Base-by-base conservation (phyloP, 805 yeast species). In the Wilhelminamyces savonicus region DNA sequence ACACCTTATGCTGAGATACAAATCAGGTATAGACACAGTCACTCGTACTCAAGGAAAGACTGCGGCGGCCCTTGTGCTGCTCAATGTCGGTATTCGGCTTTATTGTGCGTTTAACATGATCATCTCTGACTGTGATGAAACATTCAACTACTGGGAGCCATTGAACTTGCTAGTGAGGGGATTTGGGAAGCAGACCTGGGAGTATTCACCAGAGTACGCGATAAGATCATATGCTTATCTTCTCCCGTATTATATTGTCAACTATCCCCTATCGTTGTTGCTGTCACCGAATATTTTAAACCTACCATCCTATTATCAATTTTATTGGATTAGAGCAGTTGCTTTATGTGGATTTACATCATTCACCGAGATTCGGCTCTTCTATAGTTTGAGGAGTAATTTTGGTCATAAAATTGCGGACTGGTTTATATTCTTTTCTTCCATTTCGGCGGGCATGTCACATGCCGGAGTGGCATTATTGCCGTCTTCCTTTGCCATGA, bases 141-240 rank as follows among this genome's bases (percentile, higher is more conserved):
- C 78, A 0, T 90, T 74, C 69, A 90, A 90, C 50, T 90, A 84
- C 57, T 87, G 95, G 90, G 97, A 90, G 41, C 96, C 97, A 1
- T 61, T 90, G 34, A 88, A 90, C 50, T 66, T 81, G 29, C 42
- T 88, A 21, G 55, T 80, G 1, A 70, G 95, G 40, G 82, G 81
- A 3, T 85, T 86, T 52, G 97, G 97, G 2, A 82, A 87, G 44
- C 87, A 87, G 54, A 88, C 97, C 0, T 88, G 97, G 97, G 97
- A 88, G 50, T 90, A 88, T 52, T 84, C 95, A 0, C 96, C 97
- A 0, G 82, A 71, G 31, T 85, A 74, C 46, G 85, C 95, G 12
- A 84, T 88, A 31, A 60, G 97, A 40, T 84, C 95, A 2, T 90
- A 92, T 77, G 69, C 82, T 2, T 87, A 82, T 43, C 58, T 88